These are phyloP conservation scores for Boeremia exigua DNA, from an alignment of 2,329 filamentous ascomycete species.

Conservation along the genomic window DNA sequence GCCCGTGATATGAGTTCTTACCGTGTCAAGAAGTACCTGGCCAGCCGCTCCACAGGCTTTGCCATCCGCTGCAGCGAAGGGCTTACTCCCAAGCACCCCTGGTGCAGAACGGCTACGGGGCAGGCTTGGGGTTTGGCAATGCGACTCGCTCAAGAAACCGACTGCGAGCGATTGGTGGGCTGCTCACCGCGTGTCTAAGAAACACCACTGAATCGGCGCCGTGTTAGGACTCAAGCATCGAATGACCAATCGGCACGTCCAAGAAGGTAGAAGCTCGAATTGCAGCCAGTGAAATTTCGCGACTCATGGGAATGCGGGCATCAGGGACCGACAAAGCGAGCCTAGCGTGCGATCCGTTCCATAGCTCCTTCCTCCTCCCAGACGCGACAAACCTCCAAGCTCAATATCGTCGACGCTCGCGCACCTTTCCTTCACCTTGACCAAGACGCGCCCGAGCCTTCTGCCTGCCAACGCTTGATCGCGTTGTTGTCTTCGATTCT, in stretches of 20 bases:
- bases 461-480: conserved; percentile 12
- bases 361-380: conserved; percentile 21
- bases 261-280: too few relatives aligned
- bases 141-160: too few relatives aligned
- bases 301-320: not conserved
- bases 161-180: not conserved
- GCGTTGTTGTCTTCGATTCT: conserved; percentile 4
- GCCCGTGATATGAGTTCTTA: too few relatives aligned
- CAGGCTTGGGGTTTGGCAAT: not conserved
- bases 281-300: not conserved
- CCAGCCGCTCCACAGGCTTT: too few relatives aligned
- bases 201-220: conserved; percentile 4
- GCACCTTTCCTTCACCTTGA: conserved; percentile 8
- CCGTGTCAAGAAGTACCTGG: too few relatives aligned
- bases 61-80: too few relatives aligned
- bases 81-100: not conserved
- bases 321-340: too few relatives aligned
- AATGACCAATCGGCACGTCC: conserved; percentile 9
- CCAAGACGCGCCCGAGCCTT: conserved; percentile 5
- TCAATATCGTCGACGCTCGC: conserved; percentile 16
- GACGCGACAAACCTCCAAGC: conserved; percentile 10
- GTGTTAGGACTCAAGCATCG: not conserved
- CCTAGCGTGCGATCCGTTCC: too few relatives aligned
- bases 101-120: conserved; percentile 1
- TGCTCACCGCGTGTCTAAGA: conserved; percentile 4